These are phyloP conservation scores for Trichothecium roseum DNA, from an alignment of 2,329 filamentous ascomycete species.

Conservation along the genomic window DNA sequence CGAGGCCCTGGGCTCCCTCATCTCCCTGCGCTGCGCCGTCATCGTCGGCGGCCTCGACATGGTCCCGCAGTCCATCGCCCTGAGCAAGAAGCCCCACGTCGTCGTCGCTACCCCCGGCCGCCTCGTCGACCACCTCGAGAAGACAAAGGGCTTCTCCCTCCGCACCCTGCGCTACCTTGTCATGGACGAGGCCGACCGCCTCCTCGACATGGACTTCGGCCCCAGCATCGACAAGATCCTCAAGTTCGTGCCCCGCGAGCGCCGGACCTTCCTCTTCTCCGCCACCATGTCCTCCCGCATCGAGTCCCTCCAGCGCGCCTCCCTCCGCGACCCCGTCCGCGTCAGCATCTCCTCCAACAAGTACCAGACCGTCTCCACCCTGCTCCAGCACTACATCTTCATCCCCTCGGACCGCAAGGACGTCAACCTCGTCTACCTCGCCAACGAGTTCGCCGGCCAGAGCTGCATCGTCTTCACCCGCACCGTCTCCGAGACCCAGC, in stretches of 20 bases:
- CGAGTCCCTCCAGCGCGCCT: constrained; percentile 83
- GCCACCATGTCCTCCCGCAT: constrained; percentile 93
- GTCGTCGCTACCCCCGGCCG: constrained; percentile 87
- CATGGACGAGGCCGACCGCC: constrained; percentile 87
- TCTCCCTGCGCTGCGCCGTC: constrained; percentile 76
- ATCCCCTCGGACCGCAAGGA: constrained; percentile 84
- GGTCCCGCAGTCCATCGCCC: constrained; percentile 80
- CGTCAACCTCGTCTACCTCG: constrained; percentile 73
- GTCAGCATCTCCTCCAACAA: constrained; percentile 74
- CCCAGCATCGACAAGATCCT: constrained; percentile 88
- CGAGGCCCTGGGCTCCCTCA: constrained; percentile 76
- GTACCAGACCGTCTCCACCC: constrained; percentile 83
- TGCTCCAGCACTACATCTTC: constrained; percentile 80
- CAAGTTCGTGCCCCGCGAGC: constrained; percentile 70
- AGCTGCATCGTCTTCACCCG: constrained; percentile 83
- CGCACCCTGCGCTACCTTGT: constrained; percentile 77
- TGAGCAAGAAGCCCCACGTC: constrained; percentile 94
- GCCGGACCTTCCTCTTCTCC: constrained; percentile 80
- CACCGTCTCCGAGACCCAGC: constrained; percentile 84
- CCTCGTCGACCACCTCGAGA: constrained; percentile 84
- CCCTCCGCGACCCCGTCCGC: constrained; percentile 71
- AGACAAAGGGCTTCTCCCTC: constrained; percentile 91
- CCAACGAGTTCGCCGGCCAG: constrained; percentile 81
- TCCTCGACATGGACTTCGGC: constrained; percentile 90
- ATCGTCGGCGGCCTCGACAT: constrained; percentile 94